A percentile compares a stretch with the other conserved stretches of the same genome.
phyloP scores from a whole-genome alignment of 805 yeast genomes.

The Sungouiella blattae region DNA sequence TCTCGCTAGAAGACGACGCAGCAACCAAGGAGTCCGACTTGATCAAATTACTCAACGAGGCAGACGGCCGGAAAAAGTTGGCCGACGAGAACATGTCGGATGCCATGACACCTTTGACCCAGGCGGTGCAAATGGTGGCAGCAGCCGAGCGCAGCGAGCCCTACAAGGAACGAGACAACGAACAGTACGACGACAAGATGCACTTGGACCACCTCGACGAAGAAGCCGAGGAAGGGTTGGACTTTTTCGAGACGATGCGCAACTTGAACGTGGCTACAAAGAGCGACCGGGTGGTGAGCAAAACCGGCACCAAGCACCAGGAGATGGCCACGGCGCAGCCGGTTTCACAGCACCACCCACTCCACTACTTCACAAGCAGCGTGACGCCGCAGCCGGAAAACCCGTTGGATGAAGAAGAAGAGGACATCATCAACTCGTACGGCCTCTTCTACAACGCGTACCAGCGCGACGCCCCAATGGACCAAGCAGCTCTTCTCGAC shows the following conservation, averaged over 20 bases:
- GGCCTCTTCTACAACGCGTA: conserved; percentile 38
- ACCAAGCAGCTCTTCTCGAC: conserved; percentile 11
- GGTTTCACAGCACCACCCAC: conserved; percentile 54
- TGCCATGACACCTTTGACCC: conserved; percentile 36
- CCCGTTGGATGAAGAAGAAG: conserved; percentile 26
- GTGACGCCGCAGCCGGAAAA: conserved; percentile 16
- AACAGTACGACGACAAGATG: conserved; percentile 4
- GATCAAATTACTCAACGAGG: conserved; percentile 40
- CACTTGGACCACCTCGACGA: conserved; percentile 5
- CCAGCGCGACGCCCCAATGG: conserved; percentile 22
- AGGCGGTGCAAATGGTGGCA: conserved; percentile 38
- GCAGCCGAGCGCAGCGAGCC: conserved; percentile 21
- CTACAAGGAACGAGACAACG: conserved; percentile 3
- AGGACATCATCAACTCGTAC: conserved; percentile 32
- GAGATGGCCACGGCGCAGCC: conserved; percentile 25
- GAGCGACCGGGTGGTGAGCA: too few species aligned
- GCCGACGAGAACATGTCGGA: conserved; percentile 6
- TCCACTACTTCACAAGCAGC: conserved; percentile 28
- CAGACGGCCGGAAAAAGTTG: conserved; percentile 5
- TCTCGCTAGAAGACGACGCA: conserved; percentile 3
- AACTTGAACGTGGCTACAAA: conserved; percentile 44
- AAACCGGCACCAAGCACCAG: conserved; percentile 5
- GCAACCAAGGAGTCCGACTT: conserved; percentile 40
- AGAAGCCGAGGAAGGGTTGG: conserved; percentile 59
- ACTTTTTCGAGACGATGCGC: conserved; percentile 70